These are phyloP conservation scores for Medakamo hakoo DNA, from an alignment of 139 green algal genomes.

Conservation along the genomic window DNA sequence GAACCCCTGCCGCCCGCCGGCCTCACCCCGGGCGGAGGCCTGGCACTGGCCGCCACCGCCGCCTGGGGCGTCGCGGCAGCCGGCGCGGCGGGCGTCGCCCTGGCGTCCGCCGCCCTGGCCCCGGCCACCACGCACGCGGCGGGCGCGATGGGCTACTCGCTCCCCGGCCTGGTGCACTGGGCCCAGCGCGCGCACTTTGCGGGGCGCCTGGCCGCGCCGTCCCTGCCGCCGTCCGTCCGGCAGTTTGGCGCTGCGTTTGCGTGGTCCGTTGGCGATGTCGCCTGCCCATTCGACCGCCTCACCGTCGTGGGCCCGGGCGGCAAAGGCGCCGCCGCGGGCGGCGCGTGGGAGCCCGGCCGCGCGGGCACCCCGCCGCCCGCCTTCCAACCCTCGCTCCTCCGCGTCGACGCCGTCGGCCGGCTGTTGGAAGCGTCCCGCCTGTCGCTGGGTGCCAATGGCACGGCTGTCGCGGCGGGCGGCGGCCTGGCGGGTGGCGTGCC, in stretches of 20 bases:
- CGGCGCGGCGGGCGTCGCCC: too few species aligned
- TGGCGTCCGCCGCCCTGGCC: not conserved
- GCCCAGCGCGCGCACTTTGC: not conserved
- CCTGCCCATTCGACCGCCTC: not conserved
- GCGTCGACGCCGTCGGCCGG: not conserved
- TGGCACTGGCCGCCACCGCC: not conserved
- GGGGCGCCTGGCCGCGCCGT: not conserved
- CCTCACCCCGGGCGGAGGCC: too few species aligned
- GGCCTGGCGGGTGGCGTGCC: too few species aligned
- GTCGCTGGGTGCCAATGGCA: not conserved
- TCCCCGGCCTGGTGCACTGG: not conserved
- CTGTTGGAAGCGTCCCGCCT: not conserved
- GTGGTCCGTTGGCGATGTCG: not conserved
- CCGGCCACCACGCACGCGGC: not conserved
- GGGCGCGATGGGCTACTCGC: not conserved
- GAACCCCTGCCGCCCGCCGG: too few species aligned
- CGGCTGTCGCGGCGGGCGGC: not conserved
- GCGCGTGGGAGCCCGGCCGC: too few species aligned
- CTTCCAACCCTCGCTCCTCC: not conserved
- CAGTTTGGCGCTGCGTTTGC: not conserved
- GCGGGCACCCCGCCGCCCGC: too few species aligned
- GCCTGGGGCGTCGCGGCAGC: not conserved
- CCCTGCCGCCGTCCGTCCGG: not conserved
- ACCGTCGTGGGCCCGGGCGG: too few species aligned
- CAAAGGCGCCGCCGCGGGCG: too few species aligned